Percentiles rank a stretch among this genome's conserved stretches.
These are phyloP conservation scores for Stephania japonica DNA, from an alignment of 164 flowering plant species.

Conservation along the genomic window DNA sequence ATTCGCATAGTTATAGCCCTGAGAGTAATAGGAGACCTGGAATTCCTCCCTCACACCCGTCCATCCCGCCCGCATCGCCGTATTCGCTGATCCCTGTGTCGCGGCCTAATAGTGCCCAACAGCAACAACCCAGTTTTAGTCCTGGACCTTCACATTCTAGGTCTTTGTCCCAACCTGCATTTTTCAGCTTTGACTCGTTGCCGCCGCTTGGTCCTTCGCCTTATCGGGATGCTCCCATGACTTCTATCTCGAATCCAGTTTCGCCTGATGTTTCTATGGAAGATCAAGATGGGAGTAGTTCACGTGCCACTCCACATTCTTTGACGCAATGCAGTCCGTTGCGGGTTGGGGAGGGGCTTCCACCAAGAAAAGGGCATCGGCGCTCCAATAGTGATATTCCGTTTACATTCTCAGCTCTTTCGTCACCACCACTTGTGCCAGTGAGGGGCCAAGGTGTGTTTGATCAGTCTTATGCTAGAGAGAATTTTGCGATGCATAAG, in stretches of 20 bases:
- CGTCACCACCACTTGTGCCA: slow-evolving; percentile 44
- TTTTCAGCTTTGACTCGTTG: slow-evolving; percentile 68
- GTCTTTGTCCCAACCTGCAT: slow-evolving; percentile 79
- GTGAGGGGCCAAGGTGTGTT: slow-evolving; percentile 31
- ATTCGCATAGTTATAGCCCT: slow-evolving; percentile 33
- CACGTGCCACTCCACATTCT: slow-evolving; percentile 23
- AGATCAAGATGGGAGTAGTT: slow-evolving; percentile 40
- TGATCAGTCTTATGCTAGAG: slow-evolving; percentile 36
- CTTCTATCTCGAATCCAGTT: slow-evolving; percentile 33
- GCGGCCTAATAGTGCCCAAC: slow-evolving; percentile 15
- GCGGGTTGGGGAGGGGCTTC: slow-evolving; percentile 54
- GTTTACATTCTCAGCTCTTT: slow-evolving; percentile 55
- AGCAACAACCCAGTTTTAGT: slow-evolving; percentile 29
- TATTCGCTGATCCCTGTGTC: slow-evolving; percentile 62
- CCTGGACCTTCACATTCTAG: slow-evolving; percentile 61
- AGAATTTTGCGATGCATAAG: slow-evolving; percentile 29
- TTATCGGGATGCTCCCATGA: slow-evolving; percentile 43
- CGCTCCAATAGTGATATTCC: slow-evolving; percentile 89
- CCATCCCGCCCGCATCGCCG: slow-evolving; percentile 72
- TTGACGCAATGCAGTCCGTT: slow-evolving; percentile 29
- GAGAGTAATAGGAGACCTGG: slow-evolving; percentile 57
- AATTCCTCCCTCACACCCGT: slow-evolving; percentile 84
- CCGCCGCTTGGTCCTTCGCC: slow-evolving; percentile 85
- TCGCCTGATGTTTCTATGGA: slow-evolving; percentile 67
- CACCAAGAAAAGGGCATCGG: slow-evolving; percentile 81